Conservation (phyloP, 2,329 filamentous ascomycete species). For the Zopfia rhizophila region DNA sequence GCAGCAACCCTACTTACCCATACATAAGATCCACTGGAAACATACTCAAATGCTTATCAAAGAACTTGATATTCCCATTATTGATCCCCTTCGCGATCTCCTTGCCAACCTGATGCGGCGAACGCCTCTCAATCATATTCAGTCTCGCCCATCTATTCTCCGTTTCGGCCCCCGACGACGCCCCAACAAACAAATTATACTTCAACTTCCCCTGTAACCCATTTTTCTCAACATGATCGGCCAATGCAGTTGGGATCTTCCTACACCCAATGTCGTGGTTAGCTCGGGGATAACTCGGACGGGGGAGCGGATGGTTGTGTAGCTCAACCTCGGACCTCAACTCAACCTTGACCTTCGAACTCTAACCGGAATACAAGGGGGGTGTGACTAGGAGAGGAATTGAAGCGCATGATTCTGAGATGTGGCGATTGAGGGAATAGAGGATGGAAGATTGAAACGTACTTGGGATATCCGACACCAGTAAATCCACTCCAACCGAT, state of each 20-base stretch:
- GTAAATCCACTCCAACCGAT: conserved; percentile 94
- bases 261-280: conserved; percentile 58
- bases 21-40: conserved; percentile 89
- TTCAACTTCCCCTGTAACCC: conserved; percentile 83
- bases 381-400: not conserved
- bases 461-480: conserved; percentile 90
- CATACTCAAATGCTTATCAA: conserved; percentile 94
- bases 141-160: conserved; percentile 90
- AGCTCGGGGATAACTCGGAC: conserved; percentile 2
- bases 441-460: conserved; percentile 45
- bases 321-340: conserved; percentile 12
- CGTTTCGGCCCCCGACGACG: conserved; percentile 88
- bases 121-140: conserved; percentile 89
- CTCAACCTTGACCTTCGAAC: no score
- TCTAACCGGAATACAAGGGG: not conserved
- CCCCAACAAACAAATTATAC: conserved; percentile 88
- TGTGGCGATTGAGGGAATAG: conserved; percentile 1
- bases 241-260: conserved; percentile 84
- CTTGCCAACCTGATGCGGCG: conserved; percentile 90
- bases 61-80: conserved; percentile 87
- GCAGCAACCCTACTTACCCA: conserved; percentile 51
- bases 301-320: no score
- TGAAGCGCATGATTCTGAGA: no score
- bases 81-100: conserved; percentile 92
- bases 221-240: conserved; percentile 90